Evolutionary conservation across 768 basidiomycete genomes (phyloP).

Genomic region (Trametes coccinea): DNA sequence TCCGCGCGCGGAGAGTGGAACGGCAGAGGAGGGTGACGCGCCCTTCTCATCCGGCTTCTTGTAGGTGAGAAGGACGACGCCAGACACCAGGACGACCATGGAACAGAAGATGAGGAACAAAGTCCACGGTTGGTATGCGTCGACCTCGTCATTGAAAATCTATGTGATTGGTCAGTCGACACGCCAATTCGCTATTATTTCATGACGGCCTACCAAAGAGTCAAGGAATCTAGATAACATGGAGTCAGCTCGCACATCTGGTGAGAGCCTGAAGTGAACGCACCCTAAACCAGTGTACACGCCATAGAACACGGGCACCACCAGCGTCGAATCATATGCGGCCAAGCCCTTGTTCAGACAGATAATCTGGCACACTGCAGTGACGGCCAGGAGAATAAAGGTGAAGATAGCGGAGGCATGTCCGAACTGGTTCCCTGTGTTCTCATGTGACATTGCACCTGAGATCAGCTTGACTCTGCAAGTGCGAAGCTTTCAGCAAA

Average conservation of each 20-base stretch:
- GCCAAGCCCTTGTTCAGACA: slow-evolving; percentile 89
- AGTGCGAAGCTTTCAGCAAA: too few relatives aligned
- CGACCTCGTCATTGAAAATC: slow-evolving; percentile 85
- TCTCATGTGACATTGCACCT: slow-evolving; percentile 74
- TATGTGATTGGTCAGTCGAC: slow-evolving; percentile 13
- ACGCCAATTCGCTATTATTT: background rate
- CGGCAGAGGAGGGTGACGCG: slow-evolving; percentile 32
- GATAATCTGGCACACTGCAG: slow-evolving; percentile 87
- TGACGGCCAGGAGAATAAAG: slow-evolving; percentile 54
- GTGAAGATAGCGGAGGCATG: slow-evolving; percentile 78
- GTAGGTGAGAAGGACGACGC: slow-evolving; percentile 91
- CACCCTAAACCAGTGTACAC: slow-evolving; percentile 85
- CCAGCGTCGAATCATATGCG: slow-evolving; percentile 87
- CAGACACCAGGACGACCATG: slow-evolving; percentile 82
- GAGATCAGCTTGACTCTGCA: slow-evolving; percentile 77
- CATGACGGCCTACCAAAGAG: slow-evolving; percentile 42
- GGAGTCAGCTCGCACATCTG: background rate
- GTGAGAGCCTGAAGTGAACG: slow-evolving; percentile 22
- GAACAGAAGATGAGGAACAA: slow-evolving; percentile 87
- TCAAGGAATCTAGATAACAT: slow-evolving; percentile 51
- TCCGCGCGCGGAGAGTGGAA: slow-evolving; percentile 32
- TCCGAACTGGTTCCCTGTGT: slow-evolving; percentile 85
- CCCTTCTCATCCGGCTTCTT: slow-evolving; percentile 74
- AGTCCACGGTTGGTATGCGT: slow-evolving; percentile 85
- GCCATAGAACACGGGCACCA: slow-evolving; percentile 94